Evolutionary conservation across 164 flowering plant species (phyloP).

Genomic region (Vitis vinifera): DNA sequence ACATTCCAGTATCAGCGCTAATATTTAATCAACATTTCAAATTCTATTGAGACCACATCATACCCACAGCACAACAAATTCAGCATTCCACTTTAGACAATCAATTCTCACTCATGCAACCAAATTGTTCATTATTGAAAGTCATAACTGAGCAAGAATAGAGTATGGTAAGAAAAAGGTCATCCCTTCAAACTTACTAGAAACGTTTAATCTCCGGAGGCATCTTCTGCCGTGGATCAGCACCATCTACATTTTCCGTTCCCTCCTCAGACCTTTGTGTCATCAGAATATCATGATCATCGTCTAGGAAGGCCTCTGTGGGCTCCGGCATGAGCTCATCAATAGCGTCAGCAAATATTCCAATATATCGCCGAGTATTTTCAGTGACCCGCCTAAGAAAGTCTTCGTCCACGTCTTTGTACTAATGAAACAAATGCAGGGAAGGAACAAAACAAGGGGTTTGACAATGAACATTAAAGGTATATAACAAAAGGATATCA

Average conservation of each 20-base stretch:
- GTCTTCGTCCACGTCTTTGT: constrained; percentile 84
- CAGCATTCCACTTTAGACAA: not conserved
- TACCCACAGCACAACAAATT: not conserved
- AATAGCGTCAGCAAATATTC: constrained; percentile 76
- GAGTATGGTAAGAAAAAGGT: not conserved
- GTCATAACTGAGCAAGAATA: not conserved
- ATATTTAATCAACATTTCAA: not conserved
- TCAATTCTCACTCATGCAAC: not conserved
- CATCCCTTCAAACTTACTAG: constrained; percentile 49
- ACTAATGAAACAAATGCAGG: constrained; percentile 35
- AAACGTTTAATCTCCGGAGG: constrained; percentile 91
- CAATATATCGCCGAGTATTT: constrained; percentile 80
- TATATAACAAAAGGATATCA: not conserved
- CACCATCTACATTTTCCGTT: constrained; percentile 57
- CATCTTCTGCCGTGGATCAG: constrained; percentile 78
- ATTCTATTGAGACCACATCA: not conserved
- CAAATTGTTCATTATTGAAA: not conserved
- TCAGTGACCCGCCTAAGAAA: constrained; percentile 71
- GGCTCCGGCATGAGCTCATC: constrained; percentile 92
- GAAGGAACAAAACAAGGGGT: not conserved
- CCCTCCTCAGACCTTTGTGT: constrained; percentile 84
- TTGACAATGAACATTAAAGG: not conserved
- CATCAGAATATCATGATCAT: constrained; percentile 86
- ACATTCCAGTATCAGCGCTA: not conserved
- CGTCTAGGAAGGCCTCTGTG: constrained; percentile 79